A percentile compares a stretch with the other conserved stretches of the same genome.
These are phyloP conservation scores for Laguncularia racemosa DNA, from an alignment of 345 rosid genomes.

Conservation along the genomic window DNA sequence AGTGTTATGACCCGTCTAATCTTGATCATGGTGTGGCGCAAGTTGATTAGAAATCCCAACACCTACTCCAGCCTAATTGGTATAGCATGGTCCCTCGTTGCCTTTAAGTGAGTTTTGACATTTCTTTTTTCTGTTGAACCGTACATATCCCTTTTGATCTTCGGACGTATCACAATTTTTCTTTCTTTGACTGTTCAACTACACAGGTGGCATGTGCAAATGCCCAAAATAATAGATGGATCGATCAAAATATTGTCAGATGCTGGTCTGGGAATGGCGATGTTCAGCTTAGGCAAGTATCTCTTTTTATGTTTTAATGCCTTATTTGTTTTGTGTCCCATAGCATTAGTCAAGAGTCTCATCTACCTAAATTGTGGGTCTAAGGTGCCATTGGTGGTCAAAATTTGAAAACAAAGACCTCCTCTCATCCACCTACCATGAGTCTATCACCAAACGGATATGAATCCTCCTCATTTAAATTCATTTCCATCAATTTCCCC, in stretches of 20 bases:
- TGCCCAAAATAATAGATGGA: constrained; percentile 71
- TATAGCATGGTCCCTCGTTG: constrained; percentile 76
- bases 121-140: not conserved
- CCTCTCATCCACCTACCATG: no score
- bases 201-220: constrained; percentile 78
- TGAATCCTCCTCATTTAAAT: no score
- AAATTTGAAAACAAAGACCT: no score
- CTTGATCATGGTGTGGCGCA: constrained; percentile 96
- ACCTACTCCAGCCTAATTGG: constrained; percentile 95
- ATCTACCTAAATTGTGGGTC: no score
- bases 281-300: constrained; percentile 92
- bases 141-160: not conserved
- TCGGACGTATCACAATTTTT: not conserved
- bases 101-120: constrained; percentile 49
- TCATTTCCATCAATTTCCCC: no score
- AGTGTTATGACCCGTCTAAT: constrained; percentile 94
- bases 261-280: constrained; percentile 99
- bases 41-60: constrained; percentile 91
- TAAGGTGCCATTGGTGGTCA: no score
- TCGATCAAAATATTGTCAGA: constrained; percentile 93
- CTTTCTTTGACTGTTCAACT: constrained; percentile 4
- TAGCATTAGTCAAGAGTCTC: not conserved
- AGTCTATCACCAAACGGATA: no score
- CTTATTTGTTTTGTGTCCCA: not conserved
- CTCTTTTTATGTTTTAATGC: not conserved